These are phyloP conservation scores for Trametes pubescens DNA, from an alignment of 1,284 basidiomycete genomes.

Conservation along the genomic window DNA sequence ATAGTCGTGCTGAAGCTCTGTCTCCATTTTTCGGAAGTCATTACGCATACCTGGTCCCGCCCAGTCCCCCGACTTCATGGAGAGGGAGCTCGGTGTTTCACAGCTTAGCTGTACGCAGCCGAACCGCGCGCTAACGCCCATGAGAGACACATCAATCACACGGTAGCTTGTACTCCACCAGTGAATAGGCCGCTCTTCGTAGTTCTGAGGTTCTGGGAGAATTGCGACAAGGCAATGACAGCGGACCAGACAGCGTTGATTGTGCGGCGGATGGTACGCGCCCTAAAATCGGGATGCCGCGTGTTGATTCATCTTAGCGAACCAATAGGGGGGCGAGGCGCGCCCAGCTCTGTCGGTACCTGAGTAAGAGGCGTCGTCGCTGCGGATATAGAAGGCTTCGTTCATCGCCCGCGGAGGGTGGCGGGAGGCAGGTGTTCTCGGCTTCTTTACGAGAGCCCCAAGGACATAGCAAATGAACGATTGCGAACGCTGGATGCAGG, in stretches of 20 bases:
- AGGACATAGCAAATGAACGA: slow-evolving; percentile 8
- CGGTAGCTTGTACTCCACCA: slow-evolving; percentile 20
- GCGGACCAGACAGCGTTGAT: slow-evolving; percentile 5
- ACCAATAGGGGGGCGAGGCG: slow-evolving; percentile 20
- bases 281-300: slow-evolving; percentile 20
- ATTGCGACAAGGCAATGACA: slow-evolving; percentile 6
- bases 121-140: slow-evolving; percentile 19
- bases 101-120: slow-evolving; percentile 13
- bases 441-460: slow-evolving; percentile 3
- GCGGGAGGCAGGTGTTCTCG: slow-evolving; percentile 12
- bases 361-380: slow-evolving; percentile 6
- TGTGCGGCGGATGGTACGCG: slow-evolving; percentile 7
- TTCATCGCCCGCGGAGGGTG: slow-evolving; percentile 4
- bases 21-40: slow-evolving; percentile 7
- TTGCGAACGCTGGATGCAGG: slow-evolving; percentile 9
- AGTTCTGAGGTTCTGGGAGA: slow-evolving; percentile 2
- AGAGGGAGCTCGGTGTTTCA: slow-evolving; percentile 23
- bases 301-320: slow-evolving; percentile 8
- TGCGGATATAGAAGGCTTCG: slow-evolving; percentile 16
- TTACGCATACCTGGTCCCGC: slow-evolving; percentile 1
- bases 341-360: neutral
- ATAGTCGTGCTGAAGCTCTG: slow-evolving; percentile 7
- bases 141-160: slow-evolving; percentile 20
- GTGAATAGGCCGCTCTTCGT: slow-evolving; percentile 5
- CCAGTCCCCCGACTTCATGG: slow-evolving; percentile 3